Evolutionary conservation across 2,329 filamentous ascomycete species (phyloP), one percentile per base, ranked within the genome.

Genomic region (Ophiostoma triangulosporum): DNA sequence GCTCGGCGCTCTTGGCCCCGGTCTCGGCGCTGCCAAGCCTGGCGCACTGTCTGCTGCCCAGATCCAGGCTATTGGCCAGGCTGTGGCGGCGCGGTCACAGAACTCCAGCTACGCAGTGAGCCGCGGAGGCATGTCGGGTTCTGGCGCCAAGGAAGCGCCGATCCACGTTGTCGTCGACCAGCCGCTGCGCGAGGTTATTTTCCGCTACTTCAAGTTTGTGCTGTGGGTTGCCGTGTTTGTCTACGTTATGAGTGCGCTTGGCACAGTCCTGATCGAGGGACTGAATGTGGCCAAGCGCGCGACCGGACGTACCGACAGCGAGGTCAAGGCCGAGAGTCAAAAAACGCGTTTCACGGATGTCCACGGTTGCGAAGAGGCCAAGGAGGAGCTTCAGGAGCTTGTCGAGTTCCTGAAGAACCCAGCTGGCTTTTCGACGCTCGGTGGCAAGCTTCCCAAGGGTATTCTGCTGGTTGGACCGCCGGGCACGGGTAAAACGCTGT

Each of bases 161-260:
- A 78, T 98, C 27, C 90, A 97, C 64, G 93, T 98, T 40, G 86
- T 97, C 12, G 88, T 98, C 6, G 90, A 97, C 62, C 93, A 98
- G 67, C 88, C 88, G 15, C 75, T 86, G 51, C 82, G 86, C 53
- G 82, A 79, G 58, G 77, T 78, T 31, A 75, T 96, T 57, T 95
- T 96, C 70, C 87, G 88, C 65, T 96, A 89, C 90, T 73, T 91
- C 68, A 94, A 88, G 66, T 95, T 95, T 65, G 61, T 94, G 51
- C 69, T 88, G 45, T 83, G 81, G 64, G 95, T 95, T 60, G 79
- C 76, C 54, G 76, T 96, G 52, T 73, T 88, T 61, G 66, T 89
- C 43, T 76, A 96, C 56, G 88, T 87, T 1, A 80, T 97, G 61
- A 46, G 43, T 17, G 26, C 43, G 3, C n/a, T 46, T 2, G 43